Evolutionary conservation across 2,329 filamentous ascomycete genomes (phyloP).

Genomic region (Canariomyces notabilis): DNA sequence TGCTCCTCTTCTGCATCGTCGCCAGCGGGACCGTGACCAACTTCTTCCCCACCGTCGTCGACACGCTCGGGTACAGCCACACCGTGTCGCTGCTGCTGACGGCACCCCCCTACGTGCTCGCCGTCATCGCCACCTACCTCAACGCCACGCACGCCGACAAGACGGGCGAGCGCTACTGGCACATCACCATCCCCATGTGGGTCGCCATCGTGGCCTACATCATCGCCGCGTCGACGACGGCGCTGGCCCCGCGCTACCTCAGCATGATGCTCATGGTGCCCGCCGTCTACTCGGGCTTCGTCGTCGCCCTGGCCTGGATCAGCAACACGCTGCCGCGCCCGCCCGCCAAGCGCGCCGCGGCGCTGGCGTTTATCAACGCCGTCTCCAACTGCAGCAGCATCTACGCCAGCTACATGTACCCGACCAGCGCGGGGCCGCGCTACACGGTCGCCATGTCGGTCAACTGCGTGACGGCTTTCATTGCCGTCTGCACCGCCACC

Average conservation of each 20-base stretch:
- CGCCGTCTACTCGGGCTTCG: conserved; percentile 61
- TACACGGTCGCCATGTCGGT: conserved; percentile 59
- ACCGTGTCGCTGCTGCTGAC: conserved; percentile 59
- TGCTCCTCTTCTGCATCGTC: conserved; percentile 54
- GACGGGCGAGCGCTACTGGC: conserved; percentile 66
- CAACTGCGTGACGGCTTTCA: conserved; percentile 59
- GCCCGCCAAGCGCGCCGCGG: conserved; percentile 64
- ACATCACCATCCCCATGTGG: conserved; percentile 58
- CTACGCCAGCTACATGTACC: conserved; percentile 66
- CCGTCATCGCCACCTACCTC: conserved; percentile 54
- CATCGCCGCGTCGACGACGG: conserved; percentile 58
- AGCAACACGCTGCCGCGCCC: conserved; percentile 70
- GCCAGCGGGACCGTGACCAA: conserved; percentile 55
- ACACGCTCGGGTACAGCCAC: conserved; percentile 58
- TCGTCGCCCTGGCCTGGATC: conserved; percentile 69
- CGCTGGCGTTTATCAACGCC: conserved; percentile 71
- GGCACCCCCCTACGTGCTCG: conserved; percentile 60
- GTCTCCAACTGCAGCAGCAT: conserved; percentile 65
- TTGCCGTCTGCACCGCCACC: conserved; percentile 60
- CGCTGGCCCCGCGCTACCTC: conserved; percentile 58
- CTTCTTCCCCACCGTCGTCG: conserved; percentile 67
- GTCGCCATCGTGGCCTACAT: conserved; percentile 62
- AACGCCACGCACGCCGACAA: conserved; percentile 69
- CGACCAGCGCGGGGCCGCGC: conserved; percentile 38
- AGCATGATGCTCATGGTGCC: conserved; percentile 68